Conservation (phyloP, 2,329 filamentous ascomycete species). For the Monosporascus sp. region DNA sequence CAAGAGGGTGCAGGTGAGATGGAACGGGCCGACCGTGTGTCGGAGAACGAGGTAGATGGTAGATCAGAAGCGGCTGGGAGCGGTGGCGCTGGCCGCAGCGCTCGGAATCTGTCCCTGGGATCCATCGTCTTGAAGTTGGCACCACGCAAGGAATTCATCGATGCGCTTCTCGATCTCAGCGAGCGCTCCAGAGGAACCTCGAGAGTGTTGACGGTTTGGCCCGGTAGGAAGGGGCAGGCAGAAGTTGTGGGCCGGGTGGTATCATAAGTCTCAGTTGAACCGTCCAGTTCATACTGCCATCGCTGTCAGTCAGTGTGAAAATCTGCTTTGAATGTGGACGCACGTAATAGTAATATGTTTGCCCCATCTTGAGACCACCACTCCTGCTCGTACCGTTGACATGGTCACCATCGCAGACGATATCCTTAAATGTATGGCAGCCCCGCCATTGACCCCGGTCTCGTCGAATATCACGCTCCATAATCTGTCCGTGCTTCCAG, state of each 20-base stretch:
- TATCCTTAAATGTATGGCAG: constrained; percentile 80
- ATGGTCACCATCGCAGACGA: constrained; percentile 71
- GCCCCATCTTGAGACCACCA: constrained; percentile 85
- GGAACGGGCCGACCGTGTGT: constrained; percentile 38
- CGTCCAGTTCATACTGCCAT: constrained; percentile 74
- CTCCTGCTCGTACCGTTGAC: constrained; percentile 53
- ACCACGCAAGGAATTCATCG: constrained; percentile 53
- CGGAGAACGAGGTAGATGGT: constrained; percentile 22
- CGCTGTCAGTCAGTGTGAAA: constrained; percentile 15
- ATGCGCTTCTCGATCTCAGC: constrained; percentile 57
- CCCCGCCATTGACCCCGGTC: constrained; percentile 78
- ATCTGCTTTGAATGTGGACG: constrained; percentile 30
- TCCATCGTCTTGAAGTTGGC: constrained; percentile 69
- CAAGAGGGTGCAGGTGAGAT: constrained; percentile 46
- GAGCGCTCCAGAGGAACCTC: constrained; percentile 69
- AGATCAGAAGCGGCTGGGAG: constrained; percentile 37
- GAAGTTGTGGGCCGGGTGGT: constrained; percentile 67
- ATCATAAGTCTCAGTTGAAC: constrained; percentile 72
- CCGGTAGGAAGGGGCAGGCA: constrained; percentile 78
- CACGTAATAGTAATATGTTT: constrained; percentile 95
- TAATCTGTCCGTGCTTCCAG: constrained; percentile 70
- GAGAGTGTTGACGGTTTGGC: constrained; percentile 80
- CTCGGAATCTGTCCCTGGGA: constrained; percentile 68
- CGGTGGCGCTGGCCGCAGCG: constrained; percentile 56
- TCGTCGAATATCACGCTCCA: constrained; percentile 74